These are phyloP conservation scores for Zea luxurians DNA, from an alignment of 176 grass and related monocot genomes.

Conservation along the genomic window DNA sequence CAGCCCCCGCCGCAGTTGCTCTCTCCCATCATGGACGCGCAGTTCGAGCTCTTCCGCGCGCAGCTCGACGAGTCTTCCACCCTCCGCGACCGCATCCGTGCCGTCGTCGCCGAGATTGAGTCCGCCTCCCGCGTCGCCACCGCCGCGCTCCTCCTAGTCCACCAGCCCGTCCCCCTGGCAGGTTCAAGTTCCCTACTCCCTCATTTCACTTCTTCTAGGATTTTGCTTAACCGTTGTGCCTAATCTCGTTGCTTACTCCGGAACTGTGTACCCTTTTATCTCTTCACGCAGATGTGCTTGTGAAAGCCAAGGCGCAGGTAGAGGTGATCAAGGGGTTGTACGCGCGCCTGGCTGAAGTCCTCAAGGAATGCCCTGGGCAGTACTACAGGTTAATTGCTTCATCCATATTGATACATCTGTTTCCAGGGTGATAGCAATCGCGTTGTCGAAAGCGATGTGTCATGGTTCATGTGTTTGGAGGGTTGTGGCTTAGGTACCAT, in stretches of 20 bases:
- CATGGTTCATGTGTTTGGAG: conserved; percentile 31
- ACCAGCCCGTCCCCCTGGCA: conserved; percentile 66
- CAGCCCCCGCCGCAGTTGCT: conserved; percentile 9
- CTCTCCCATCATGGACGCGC: conserved; percentile 66
- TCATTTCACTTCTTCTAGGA: conserved; percentile 27
- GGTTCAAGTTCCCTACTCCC: conserved; percentile 23
- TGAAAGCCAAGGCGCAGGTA: conserved; percentile 74
- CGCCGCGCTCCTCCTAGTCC: conserved; percentile 81
- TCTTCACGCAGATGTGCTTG: conserved; percentile 66
- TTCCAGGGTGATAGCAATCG: not conserved
- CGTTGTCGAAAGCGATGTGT: conserved; percentile 9
- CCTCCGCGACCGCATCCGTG: conserved; percentile 66
- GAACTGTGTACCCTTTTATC: not conserved
- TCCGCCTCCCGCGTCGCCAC: conserved; percentile 62
- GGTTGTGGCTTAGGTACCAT: conserved; percentile 61
- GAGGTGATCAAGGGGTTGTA: conserved; percentile 73
- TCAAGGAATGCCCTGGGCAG: conserved; percentile 74
- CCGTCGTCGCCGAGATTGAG: conserved; percentile 76
- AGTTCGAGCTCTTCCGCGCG: conserved; percentile 76
- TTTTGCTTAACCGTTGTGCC: not conserved
- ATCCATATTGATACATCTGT: not conserved
- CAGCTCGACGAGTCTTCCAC: conserved; percentile 80
- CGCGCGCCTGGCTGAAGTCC: conserved; percentile 60
- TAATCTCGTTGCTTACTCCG: not conserved
- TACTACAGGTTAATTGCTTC: conserved; percentile 68